phyloP scores from a whole-genome alignment of 306 rosid genomes.

The Canavalia gladiata region DNA sequence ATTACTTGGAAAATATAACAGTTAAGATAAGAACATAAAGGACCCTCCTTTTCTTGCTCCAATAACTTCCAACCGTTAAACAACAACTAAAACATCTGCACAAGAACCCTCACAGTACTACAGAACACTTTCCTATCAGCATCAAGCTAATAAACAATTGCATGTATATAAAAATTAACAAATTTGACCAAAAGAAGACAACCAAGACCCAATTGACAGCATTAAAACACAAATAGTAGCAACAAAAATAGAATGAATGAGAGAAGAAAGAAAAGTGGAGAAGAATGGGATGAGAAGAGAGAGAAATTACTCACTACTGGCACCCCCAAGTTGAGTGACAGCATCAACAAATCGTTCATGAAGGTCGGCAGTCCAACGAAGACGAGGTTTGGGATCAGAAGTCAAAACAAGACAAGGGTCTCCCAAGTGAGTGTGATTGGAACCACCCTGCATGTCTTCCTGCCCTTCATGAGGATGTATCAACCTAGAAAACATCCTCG shows the following conservation, averaged over 20 bases:
- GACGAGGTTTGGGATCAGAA: conserved; percentile 98
- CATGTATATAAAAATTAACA: neutral
- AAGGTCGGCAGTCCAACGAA: conserved; percentile 98
- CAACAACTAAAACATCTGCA: neutral
- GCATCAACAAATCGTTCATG: conserved; percentile 96
- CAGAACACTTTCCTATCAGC: neutral
- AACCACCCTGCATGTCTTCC: conserved; percentile 62
- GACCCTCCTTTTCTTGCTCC: conserved; percentile 3
- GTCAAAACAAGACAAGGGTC: conserved; percentile 95
- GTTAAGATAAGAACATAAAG: neutral
- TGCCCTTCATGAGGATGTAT: conserved; percentile 53
- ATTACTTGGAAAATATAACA: neutral
- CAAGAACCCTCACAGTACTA: neutral
- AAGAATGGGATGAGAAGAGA: neutral
- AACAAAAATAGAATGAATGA: neutral
- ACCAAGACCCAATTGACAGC: neutral
- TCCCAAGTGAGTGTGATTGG: conserved; percentile 47
- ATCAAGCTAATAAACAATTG: neutral
- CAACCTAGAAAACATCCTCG: conserved; percentile 55
- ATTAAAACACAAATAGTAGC: neutral
- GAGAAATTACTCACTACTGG: conserved; percentile 62
- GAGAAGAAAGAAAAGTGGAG: neutral
- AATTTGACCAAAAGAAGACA: too few relatives aligned
- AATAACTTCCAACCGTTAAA: neutral
- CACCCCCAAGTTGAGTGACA: conserved; percentile 96